Base-by-base conservation (phyloP, 2,329 filamentous ascomycete species). In the Iodosphaeria phyllophila region DNA sequence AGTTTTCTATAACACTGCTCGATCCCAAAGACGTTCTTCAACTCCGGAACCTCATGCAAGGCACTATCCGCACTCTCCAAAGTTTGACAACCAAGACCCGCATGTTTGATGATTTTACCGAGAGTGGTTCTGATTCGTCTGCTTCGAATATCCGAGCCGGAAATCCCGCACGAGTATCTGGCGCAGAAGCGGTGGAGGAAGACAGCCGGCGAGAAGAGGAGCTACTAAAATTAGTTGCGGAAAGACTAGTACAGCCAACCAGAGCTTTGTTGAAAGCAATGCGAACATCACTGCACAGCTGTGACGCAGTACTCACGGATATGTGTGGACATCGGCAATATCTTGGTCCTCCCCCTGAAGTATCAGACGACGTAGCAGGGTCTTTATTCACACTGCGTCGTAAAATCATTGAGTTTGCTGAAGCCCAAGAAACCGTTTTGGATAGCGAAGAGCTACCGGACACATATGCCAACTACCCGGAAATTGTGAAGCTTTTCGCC, bases 1-100 rank as follows among this genome's bases (percentile, higher is more conserved):
- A 69, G 27, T 51, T 67, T n/a, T 61, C 63, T 2, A 42, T 68
- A 4, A 65, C 61, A 2, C 50, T 56, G 1, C 62, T 68, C 29
- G 44, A 42, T 8, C 61, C 64, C 2, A 42, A 48, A 8, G 62
- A 69, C 35, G 47, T 65, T 12, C 42, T 47, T 18, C 43, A 48
- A 5, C 43, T 70, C 16, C 55, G 64, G 26, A 69, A 70, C 34
- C 43, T 56, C 4, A 52, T 68, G 26, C 65, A 70, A 32, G 57
- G 47, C 11, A 59, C 66, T 5, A 54, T 70, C 16, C 51, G 64
- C 28, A 50, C 60, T 4, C 43, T 69, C 5, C 42, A 69, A 13
- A 56, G 62, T 13, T 46, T 70, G 30, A 55, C 57, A 25, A 54
- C 54, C 3, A 54, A 63, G 23, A 58, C 52, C 0, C 45, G 44